These are phyloP conservation scores for Xanthoceras sorbifolium DNA, from an alignment of 345 rosid genomes.

Conservation along the genomic window DNA sequence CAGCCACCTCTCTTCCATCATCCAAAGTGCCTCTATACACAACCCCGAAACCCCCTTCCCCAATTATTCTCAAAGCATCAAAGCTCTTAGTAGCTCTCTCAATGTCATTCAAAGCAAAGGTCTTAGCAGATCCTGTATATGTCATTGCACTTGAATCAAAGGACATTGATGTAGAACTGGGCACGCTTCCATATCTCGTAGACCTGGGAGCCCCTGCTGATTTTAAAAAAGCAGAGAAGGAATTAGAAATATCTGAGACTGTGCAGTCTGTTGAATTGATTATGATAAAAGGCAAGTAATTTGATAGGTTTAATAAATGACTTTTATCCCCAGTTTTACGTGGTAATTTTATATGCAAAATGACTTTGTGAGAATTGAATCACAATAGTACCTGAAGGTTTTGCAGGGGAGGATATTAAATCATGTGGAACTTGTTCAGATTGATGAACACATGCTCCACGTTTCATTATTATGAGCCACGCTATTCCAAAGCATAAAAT, in stretches of 20 bases:
- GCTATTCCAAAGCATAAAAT: constrained; percentile 38
- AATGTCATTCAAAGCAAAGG: constrained; percentile 47
- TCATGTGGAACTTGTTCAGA: constrained; percentile 26
- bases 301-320: neutral
- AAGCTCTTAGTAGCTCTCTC: constrained; percentile 56
- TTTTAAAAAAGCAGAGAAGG: neutral
- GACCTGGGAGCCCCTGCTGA: constrained; percentile 38
- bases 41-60: constrained; percentile 80
- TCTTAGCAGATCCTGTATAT: constrained; percentile 56
- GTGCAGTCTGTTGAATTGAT: neutral
- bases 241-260: neutral
- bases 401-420: constrained; percentile 24
- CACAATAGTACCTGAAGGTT: constrained; percentile 47
- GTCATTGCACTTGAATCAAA: constrained; percentile 41
- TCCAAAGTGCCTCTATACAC: constrained; percentile 58
- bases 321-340: neutral
- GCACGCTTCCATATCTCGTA: constrained; percentile 23
- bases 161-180: constrained; percentile 42
- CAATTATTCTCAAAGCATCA: constrained; percentile 50
- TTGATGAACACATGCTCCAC: constrained; percentile 26
- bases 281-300: neutral
- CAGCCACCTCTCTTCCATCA: constrained; percentile 64
- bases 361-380: neutral
- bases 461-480: constrained; percentile 41
- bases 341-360: neutral